Percentiles rank a stretch among this genome's conserved stretches.
These are phyloP conservation scores for Lagenidium sp. DNA, from an alignment of 352 stramenopile species.

Conservation along the genomic window DNA sequence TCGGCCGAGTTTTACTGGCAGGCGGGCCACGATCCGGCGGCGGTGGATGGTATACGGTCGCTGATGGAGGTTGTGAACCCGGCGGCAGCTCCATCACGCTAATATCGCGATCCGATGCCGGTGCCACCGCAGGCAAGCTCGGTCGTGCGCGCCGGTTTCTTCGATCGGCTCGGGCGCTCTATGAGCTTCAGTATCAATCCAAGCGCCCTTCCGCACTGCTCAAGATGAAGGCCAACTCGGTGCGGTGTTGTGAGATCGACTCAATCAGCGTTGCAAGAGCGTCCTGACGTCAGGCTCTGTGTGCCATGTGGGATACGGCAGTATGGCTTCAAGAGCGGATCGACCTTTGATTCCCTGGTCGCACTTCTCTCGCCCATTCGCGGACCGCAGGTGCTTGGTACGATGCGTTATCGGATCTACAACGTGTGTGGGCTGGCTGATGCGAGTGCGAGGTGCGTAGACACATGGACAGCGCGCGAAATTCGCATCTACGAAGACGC, in stretches of 20 bases:
- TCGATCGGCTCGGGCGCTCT: conserved; percentile 7
- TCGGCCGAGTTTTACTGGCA: conserved; percentile 11
- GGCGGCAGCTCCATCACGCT: too few species aligned
- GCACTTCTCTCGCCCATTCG: conserved; percentile 61
- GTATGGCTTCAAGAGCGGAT: conserved; percentile 58
- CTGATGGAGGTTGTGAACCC: too few species aligned
- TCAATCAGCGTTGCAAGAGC: too few species aligned
- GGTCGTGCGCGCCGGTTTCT: conserved; percentile 4
- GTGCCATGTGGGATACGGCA: conserved; percentile 10
- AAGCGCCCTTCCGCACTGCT: conserved; percentile 1
- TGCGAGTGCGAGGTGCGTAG: conserved; percentile 11
- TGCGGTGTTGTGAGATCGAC: background rate
- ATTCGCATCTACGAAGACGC: conserved; percentile 72
- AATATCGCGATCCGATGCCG: too few species aligned
- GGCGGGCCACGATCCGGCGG: conserved; percentile 8
- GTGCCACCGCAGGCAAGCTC: conserved; percentile 4
- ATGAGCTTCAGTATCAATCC: conserved; percentile 2
- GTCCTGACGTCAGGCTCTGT: background rate
- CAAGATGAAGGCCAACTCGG: conserved; percentile 1
- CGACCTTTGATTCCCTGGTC: conserved; percentile 59
- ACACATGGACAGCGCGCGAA: conserved; percentile 67
- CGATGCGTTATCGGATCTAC: background rate
- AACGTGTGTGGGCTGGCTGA: background rate
- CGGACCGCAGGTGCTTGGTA: conserved; percentile 60
- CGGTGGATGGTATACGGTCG: conserved; percentile 9